These are phyloP conservation scores for Aureobasidium subglaciale DNA, from an alignment of 2,329 filamentous ascomycete genomes.

Conservation along the genomic window DNA sequence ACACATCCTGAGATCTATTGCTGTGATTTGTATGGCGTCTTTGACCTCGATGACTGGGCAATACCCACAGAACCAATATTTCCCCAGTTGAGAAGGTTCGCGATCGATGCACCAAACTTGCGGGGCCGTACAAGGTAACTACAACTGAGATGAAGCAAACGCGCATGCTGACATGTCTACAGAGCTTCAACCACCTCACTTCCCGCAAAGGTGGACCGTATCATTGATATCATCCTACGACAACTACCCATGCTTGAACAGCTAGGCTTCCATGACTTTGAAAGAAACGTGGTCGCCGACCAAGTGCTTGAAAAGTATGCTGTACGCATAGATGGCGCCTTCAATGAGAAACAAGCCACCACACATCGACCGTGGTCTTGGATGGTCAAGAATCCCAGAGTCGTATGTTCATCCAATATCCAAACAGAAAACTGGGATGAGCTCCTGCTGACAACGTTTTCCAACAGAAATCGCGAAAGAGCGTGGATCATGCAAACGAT, in stretches of 20 bases:
- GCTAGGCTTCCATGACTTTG: not conserved
- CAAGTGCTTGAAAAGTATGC: not conserved
- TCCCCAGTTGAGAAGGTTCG: not conserved
- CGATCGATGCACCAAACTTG: not conserved
- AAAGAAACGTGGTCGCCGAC: not conserved
- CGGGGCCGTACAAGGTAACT: not conserved
- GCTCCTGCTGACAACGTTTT: not conserved
- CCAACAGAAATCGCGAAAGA: not conserved
- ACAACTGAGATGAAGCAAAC: too few species aligned
- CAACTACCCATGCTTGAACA: not conserved
- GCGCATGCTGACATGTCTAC: not conserved
- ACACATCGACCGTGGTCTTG: not conserved
- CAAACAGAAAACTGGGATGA: not conserved
- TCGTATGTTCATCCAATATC: not conserved
- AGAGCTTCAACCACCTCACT: not conserved
- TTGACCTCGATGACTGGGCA: not conserved
- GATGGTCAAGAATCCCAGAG: not conserved
- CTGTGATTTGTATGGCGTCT: not conserved
- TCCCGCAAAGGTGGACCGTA: not conserved
- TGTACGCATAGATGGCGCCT: not conserved
- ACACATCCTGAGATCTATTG: slow-evolving; percentile 1
- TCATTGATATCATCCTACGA: not conserved
- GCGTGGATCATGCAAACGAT: not conserved
- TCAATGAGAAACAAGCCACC: not conserved
- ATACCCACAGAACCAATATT: not conserved